Evolutionary conservation across 371 early-diverging fungal species (phyloP).

Genomic region (Batkoa obscura): DNA sequence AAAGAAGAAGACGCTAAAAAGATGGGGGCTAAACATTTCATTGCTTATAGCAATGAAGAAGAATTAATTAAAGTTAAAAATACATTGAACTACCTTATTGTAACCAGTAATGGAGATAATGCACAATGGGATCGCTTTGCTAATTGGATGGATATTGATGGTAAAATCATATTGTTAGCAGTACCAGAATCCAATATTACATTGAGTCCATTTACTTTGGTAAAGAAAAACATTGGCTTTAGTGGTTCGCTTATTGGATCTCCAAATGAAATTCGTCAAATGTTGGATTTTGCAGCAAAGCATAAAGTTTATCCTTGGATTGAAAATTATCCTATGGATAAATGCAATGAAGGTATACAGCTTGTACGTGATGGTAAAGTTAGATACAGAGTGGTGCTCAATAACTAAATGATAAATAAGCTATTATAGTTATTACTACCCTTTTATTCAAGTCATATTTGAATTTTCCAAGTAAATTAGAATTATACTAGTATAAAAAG

Average conservation of each 20-base stretch:
- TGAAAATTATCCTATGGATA: slow-evolving; percentile 31
- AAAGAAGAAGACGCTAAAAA: slow-evolving; percentile 42
- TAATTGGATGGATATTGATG: slow-evolving; percentile 26
- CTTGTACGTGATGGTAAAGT: slow-evolving; percentile 1
- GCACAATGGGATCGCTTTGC: slow-evolving; percentile 27
- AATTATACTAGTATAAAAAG: too few species aligned
- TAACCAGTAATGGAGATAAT: slow-evolving; percentile 24
- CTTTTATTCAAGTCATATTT: too few species aligned
- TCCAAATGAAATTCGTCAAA: slow-evolving; percentile 25
- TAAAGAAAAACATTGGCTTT: slow-evolving; percentile 23
- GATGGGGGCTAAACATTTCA: slow-evolving; percentile 42
- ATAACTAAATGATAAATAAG: neutral
- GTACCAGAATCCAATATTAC: slow-evolving; percentile 36
- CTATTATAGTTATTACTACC: too few species aligned
- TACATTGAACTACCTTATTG: slow-evolving; percentile 26
- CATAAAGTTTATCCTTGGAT: slow-evolving; percentile 43
- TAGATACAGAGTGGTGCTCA: slow-evolving; percentile 1
- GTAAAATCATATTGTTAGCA: slow-evolving; percentile 38
- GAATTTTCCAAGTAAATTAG: too few species aligned
- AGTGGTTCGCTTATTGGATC: slow-evolving; percentile 54
- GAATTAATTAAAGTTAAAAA: slow-evolving; percentile 9
- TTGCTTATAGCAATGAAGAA: slow-evolving; percentile 16
- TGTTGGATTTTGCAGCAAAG: slow-evolving; percentile 48
- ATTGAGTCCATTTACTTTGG: slow-evolving; percentile 20
- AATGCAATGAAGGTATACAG: slow-evolving; percentile 24